Base-by-base conservation (phyloP, 129 eudicot genomes). In the Ambrosia trifida region DNA sequence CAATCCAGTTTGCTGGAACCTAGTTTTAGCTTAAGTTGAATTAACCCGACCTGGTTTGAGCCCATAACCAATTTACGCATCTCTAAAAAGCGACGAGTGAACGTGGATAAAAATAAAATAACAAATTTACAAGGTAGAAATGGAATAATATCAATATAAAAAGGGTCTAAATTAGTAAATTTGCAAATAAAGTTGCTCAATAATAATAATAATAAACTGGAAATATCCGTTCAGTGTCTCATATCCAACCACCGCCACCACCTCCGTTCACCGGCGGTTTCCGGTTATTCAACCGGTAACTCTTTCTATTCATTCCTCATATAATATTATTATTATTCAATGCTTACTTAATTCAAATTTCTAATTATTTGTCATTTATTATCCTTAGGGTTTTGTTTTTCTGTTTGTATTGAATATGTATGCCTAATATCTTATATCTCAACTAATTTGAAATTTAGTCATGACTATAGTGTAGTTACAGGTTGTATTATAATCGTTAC, bases 231-330 rank as follows among this genome's bases (percentile, higher is more conserved):
- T 35, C 56, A 17, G 62, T 47, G 13, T 50, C 63, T 33, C 32
- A 68, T 67, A 68, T 68, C 54, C 80, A 67, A 54, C 68, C 61
- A 31, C 11, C 49, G 24, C 36, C 66, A 6, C 36, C 80, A 18
- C 74, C 66, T 45, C 80, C 62, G 69, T 18, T 44, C 69, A 57
- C 58, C 69, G 80, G 62, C 62, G 52, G 44, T 67, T 56, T 75
- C 66, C 67, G 57, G 57, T 14, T 3, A 0, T 49, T 56, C 4
- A 17, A 53, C n/a, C 50, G 62, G 74, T 67, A 67, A 76, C 9
- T 54, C 7, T 12, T 40, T 44, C 49, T 9, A 24, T 6, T 7
- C 0, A 52, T 13, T 65, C 32, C 9, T 43, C 36, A 5, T 4
- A 35, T 1, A 33, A 31, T 33, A 7, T 24, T 24, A 5, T 33